Conservation (phyloP, 2,329 filamentous ascomycete species). For the Talaromyces sp. region DNA sequence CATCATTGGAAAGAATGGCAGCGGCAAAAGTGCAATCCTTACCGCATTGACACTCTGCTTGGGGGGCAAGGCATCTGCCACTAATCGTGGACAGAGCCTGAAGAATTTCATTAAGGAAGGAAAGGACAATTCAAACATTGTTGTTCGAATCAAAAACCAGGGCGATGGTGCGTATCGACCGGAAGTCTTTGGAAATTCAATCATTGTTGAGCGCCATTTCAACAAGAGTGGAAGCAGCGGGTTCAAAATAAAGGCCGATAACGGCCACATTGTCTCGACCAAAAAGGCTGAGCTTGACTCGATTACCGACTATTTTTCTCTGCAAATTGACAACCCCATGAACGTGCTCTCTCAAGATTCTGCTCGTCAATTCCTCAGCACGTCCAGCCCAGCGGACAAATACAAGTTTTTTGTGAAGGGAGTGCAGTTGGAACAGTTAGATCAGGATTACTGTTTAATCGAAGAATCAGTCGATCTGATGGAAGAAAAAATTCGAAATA, state of each 20-base stretch:
- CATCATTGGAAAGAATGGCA: constrained; percentile 95
- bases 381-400: constrained; percentile 78
- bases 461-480: constrained; percentile 76
- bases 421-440: constrained; percentile 88
- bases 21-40: constrained; percentile 93
- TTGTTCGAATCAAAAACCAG: constrained; percentile 87
- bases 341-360: constrained; percentile 95
- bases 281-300: constrained; percentile 88
- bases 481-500: constrained; percentile 63
- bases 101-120: constrained; percentile 93
- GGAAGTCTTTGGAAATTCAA: constrained; percentile 79
- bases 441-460: constrained; percentile 86
- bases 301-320: constrained; percentile 86
- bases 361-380: constrained; percentile 88
- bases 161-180: constrained; percentile 82
- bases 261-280: constrained; percentile 71
- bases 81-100: constrained; percentile 86
- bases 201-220: constrained; percentile 91
- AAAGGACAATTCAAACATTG: constrained; percentile 68
- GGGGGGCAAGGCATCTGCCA: constrained; percentile 90
- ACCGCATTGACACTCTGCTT: constrained; percentile 92
- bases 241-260: constrained; percentile 81
- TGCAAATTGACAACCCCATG: constrained; percentile 96
- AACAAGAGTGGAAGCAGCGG: constrained; percentile 71
- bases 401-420: constrained; percentile 97